These are phyloP conservation scores for Aspergillus glaucus DNA, from an alignment of 2,329 filamentous ascomycete species.

Conservation along the genomic window DNA sequence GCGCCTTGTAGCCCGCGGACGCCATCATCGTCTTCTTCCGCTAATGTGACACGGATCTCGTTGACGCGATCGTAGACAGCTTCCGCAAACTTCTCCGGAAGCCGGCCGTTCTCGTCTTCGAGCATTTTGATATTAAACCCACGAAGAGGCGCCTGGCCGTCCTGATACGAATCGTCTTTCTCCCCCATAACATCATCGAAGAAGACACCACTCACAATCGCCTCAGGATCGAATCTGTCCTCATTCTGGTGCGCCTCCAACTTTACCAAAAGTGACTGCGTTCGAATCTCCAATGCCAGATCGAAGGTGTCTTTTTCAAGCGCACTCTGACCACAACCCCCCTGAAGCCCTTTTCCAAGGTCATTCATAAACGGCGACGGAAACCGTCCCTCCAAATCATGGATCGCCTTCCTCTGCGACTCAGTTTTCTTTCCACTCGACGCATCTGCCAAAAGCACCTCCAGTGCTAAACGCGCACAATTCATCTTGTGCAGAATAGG, in stretches of 20 bases:
- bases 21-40: constrained; percentile 27
- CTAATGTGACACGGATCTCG: constrained; percentile 31
- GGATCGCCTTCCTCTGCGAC: constrained; percentile 16
- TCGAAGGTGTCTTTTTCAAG: constrained; percentile 41
- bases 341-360: constrained; percentile 12
- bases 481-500: constrained; percentile 41
- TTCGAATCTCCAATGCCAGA: constrained; percentile 49
- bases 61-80: constrained; percentile 33
- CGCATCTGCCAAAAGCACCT: constrained; percentile 26
- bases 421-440: constrained; percentile 11
- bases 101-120: constrained; percentile 30
- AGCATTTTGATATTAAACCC: constrained; percentile 26
- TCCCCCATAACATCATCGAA: constrained; percentile 18
- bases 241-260: constrained; percentile 29
- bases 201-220: constrained; percentile 39
- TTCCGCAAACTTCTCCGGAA: constrained; percentile 30
- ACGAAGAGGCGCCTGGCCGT: constrained; percentile 14
- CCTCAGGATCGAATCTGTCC: constrained; percentile 33
- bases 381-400: constrained; percentile 28
- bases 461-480: constrained; percentile 34
- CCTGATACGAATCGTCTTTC: constrained; percentile 5
- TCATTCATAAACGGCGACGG: constrained; percentile 29
- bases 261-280: constrained; percentile 47
- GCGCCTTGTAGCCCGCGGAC: constrained; percentile 37
- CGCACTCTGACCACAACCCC: constrained; percentile 31